Base-by-base conservation (phyloP, 1,139 yeast genomes). In the Debaryomyces coudertii region DNA sequence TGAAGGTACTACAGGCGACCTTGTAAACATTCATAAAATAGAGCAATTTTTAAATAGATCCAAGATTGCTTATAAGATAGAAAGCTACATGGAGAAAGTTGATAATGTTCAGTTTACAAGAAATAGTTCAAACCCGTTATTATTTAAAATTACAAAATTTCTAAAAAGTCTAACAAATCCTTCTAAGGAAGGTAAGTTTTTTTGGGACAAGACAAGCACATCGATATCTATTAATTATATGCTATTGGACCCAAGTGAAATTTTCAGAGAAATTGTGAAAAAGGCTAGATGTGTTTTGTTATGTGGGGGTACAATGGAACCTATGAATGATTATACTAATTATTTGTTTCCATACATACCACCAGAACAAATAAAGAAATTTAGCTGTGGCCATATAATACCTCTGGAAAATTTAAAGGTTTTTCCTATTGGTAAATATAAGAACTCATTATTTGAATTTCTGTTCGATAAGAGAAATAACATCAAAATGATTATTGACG, bases 251-350 rank as follows among this genome's bases (percentile, higher is more conserved):
- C 96, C 97, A 1, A 82, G 92, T 47, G 80, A 79, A 43, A 71
- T 82, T 2, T 90, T 92, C 60, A 73, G 75, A 48, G 85, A 83
- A 9, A 72, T 92, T 1, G 80, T 89, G 0, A 80, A 81, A 5
- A 78, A 83, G 28, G 78, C 92, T 0, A 78, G 76, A 53, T 86
- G 95, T 61, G 85, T 92, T 0, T 71, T 92, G 2, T 63, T 92
- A 5, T 95, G 97, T 8, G 99, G 99, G 30, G 99, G 99, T 14
- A 92, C 99, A 0, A 90, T 92, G 97, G 95, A 90, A 59, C 99
- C 99, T 0, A 74, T 85, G 47, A 63, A 74, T 12, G 97, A 92
- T 53, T 87, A 85, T 57, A 66, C 76, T 7, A 73, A 80, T 24
- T 80, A 77, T 51, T 67, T 92, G 33, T 82, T 90, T 44, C 96